Conservation (phyloP, 169 alveolate genomes). For the Plasmodium gonderi region DNA sequence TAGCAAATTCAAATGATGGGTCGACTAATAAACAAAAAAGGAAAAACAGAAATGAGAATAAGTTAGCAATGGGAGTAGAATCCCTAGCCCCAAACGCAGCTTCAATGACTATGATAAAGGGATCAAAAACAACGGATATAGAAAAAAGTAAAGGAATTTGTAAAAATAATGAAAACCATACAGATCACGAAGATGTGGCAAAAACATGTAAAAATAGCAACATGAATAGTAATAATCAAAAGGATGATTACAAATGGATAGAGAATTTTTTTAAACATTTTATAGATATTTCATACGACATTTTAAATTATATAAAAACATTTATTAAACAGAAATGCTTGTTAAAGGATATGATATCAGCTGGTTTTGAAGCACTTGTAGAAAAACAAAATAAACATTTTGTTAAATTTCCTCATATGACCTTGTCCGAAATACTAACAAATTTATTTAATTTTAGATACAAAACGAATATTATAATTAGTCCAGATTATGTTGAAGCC, state of each 20-base stretch:
- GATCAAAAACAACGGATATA: not conserved
- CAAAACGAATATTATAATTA: slow-evolving; percentile 29
- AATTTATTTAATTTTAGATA: slow-evolving; percentile 57
- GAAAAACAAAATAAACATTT: slow-evolving; percentile 50
- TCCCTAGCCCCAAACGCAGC: not conserved
- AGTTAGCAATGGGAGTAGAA: not conserved
- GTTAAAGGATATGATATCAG: slow-evolving; percentile 56
- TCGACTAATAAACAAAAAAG: too few species aligned
- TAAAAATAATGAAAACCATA: slow-evolving; percentile 3
- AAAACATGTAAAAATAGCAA: not conserved
- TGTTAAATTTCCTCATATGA: slow-evolving; percentile 22
- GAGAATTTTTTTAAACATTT: slow-evolving; percentile 37
- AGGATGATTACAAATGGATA: not conserved
- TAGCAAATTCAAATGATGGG: too few species aligned
- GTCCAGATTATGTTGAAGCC: slow-evolving; percentile 40
- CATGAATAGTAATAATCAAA: not conserved
- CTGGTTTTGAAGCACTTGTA: slow-evolving; percentile 68
- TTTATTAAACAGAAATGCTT: slow-evolving; percentile 45
- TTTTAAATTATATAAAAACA: slow-evolving; percentile 59
- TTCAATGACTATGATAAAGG: not conserved
- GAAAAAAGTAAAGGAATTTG: not conserved
- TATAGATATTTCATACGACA: slow-evolving; percentile 30
- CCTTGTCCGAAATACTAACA: slow-evolving; percentile 53
- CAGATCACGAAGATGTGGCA: not conserved
- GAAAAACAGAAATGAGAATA: too few species aligned